Base-by-base conservation (phyloP, 1,284 basidiomycete species). In the Neolentinus lepideus region DNA sequence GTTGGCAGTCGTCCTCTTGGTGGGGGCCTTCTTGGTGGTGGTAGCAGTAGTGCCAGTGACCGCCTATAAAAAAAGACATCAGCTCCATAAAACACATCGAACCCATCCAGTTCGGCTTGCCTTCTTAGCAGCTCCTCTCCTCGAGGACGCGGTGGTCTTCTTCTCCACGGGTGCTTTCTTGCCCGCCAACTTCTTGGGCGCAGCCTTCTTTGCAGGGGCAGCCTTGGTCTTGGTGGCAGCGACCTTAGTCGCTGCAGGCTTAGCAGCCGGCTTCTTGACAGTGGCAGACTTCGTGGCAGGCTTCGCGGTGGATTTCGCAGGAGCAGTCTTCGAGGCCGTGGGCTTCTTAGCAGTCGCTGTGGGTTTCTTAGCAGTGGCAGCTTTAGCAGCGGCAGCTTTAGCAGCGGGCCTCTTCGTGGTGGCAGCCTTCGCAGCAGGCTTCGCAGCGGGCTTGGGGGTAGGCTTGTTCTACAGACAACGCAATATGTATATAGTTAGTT, bases 391-490 rank as follows among this genome's bases (percentile, higher is more conserved):
- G 2, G 57, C n/a, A 8, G 64, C 48, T 54, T 62, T 75, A 19
- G 60, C 55, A 16, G 48, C 48, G 2, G 61, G 31, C 33, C 61
- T 54, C 64, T 62, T 72, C 14, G 68, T 52, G 29, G 68, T 56
- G 2, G 57, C 14, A 8, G 64, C 47, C 55, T 62, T 75, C 16
- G 60, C 55, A 12, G 48, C 43, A 3, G 61, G 26, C 33, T 61
- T 65, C 9, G 62, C 16, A 11, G 57, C 38, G 6, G 60, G 2
- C 45, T 60, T 58, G 1, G 58, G 3, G 26, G 61, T 62, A 53
- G 38, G 62, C 24, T 85, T 85, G 68, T 84, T 85, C 83, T 85
- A 54, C 29, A 31, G n/a, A 19, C 29, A 56, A 48, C 51, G 45
- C 48, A 62, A 51, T 57, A 57, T 64, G 56, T 59, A 27, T 57